phyloP scores from a whole-genome alignment of 1,139 yeast genomes.

The Candida albicans region DNA sequence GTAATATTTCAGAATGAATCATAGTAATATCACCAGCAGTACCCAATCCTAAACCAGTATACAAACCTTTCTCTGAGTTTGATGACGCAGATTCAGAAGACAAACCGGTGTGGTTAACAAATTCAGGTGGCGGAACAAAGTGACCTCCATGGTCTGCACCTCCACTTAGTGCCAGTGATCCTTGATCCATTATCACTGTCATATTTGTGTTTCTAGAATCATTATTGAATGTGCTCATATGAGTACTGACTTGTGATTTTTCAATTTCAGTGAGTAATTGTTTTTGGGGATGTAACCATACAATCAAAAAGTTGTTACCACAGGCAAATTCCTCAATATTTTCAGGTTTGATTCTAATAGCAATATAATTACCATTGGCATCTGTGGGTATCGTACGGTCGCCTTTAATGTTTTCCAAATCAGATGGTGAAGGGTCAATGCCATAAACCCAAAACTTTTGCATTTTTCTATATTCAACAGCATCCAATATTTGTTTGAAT shows the following conservation, averaged over 20 bases:
- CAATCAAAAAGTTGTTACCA: constrained; percentile 31
- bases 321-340: constrained; percentile 32
- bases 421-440: constrained; percentile 22
- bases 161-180: not conserved
- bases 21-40: constrained; percentile 43
- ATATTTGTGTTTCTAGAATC: constrained; percentile 12
- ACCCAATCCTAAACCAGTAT: constrained; percentile 37
- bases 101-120: constrained; percentile 11
- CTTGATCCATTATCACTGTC: constrained; percentile 7
- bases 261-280: constrained; percentile 22
- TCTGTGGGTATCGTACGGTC: constrained; percentile 5
- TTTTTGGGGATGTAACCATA: constrained; percentile 37
- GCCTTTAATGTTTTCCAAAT: constrained; percentile 16
- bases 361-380: constrained; percentile 5
- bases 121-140: constrained; percentile 11
- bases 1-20: constrained; percentile 38
- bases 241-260: constrained; percentile 12
- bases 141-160: constrained; percentile 7
- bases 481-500: constrained; percentile 23
- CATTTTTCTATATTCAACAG: constrained; percentile 29
- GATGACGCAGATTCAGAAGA: constrained; percentile 14
- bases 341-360: constrained; percentile 17
- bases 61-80: constrained; percentile 14
- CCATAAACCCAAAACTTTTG: constrained; percentile 33
- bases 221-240: constrained; percentile 14